Evolutionary conservation across 495 filamentous ascomycete species (phyloP).

Genomic region (Hyphodiscus hymeniophilus): DNA sequence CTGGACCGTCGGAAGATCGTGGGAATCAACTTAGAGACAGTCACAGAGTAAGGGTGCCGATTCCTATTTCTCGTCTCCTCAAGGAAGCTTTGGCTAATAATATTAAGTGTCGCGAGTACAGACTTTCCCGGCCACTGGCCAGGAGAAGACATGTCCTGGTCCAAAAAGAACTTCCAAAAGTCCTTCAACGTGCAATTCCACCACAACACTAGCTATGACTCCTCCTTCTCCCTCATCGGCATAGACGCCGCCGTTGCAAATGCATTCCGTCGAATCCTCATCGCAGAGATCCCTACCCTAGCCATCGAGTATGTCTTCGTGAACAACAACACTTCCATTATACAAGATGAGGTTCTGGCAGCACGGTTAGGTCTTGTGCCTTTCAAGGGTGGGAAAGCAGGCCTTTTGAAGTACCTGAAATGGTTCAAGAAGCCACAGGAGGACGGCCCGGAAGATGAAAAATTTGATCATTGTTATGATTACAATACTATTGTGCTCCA

Average conservation of each 20-base stretch:
- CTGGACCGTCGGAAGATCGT: slow-evolving; percentile 44
- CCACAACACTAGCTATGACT: slow-evolving; percentile 62
- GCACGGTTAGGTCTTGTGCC: slow-evolving; percentile 86
- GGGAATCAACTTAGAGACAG: slow-evolving; percentile 76
- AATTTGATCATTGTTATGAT: slow-evolving; percentile 42
- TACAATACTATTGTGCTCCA: slow-evolving; percentile 71
- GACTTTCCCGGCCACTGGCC: slow-evolving; percentile 89
- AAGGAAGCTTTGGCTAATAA: too few relatives aligned
- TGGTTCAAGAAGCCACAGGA: slow-evolving; percentile 59
- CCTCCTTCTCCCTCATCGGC: slow-evolving; percentile 85
- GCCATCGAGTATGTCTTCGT: slow-evolving; percentile 91
- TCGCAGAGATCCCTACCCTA: slow-evolving; percentile 88
- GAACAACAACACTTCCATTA: slow-evolving; percentile 90
- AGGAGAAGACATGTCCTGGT: slow-evolving; percentile 83
- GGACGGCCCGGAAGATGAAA: slow-evolving; percentile 41
- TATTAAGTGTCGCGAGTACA: slow-evolving; percentile 71
- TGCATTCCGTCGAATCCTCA: slow-evolving; percentile 93
- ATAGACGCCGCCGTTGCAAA: slow-evolving; percentile 91
- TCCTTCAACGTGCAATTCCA: slow-evolving; percentile 73
- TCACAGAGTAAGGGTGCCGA: too few relatives aligned
- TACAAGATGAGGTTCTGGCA: slow-evolving; percentile 93
- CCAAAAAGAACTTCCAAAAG: slow-evolving; percentile 60
- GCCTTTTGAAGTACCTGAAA: slow-evolving; percentile 63
- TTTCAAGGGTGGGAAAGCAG: slow-evolving; percentile 66
- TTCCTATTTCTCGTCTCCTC: too few relatives aligned